phyloP scores from a whole-genome alignment of 2,329 filamentous ascomycete species.

The Fusarium floridanum region DNA sequence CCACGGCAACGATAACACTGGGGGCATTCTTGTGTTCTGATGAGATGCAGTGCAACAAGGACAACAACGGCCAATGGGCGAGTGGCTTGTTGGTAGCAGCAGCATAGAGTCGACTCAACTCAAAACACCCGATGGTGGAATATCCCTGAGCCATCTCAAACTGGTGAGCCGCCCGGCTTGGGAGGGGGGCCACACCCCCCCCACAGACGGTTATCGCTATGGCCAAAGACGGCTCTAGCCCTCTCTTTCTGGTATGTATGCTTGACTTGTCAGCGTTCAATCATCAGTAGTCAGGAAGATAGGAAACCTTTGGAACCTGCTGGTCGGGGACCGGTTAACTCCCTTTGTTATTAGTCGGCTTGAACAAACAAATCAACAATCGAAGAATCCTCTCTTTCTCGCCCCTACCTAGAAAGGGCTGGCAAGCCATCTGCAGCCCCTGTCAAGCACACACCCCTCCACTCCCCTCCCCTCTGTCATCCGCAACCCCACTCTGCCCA shows the following conservation, averaged over 20 bases:
- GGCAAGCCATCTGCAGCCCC: conserved; percentile 9
- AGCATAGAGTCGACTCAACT: conserved; percentile 34
- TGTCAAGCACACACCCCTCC: conserved; percentile 27
- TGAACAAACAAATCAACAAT: not conserved
- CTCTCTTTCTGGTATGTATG: not conserved
- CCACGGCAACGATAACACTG: conserved; percentile 11
- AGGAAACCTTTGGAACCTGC: not conserved
- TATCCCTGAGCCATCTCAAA: conserved; percentile 39
- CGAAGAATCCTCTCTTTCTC: not conserved
- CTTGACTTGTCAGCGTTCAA: not conserved
- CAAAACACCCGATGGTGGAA: conserved; percentile 43
- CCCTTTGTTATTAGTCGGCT: not conserved
- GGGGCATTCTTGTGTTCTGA: not conserved
- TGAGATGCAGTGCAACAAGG: conserved; percentile 25
- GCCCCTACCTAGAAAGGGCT: conserved; percentile 9
- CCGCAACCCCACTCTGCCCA: conserved; percentile 42
- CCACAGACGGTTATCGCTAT: conserved; percentile 18
- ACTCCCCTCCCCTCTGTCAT: conserved; percentile 39
- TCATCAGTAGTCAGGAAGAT: not conserved
- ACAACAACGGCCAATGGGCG: conserved; percentile 7
- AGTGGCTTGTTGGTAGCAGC: conserved; percentile 17
- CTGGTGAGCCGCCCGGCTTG: conserved; percentile 9
- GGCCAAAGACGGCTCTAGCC: not conserved
- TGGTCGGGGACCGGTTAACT: not conserved
- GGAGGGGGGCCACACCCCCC: not conserved